Evolutionary conservation across 352 stramenopile genomes (phyloP), one percentile per base, ranked within the genome.

Genomic region (Aphanomyces astaci): DNA sequence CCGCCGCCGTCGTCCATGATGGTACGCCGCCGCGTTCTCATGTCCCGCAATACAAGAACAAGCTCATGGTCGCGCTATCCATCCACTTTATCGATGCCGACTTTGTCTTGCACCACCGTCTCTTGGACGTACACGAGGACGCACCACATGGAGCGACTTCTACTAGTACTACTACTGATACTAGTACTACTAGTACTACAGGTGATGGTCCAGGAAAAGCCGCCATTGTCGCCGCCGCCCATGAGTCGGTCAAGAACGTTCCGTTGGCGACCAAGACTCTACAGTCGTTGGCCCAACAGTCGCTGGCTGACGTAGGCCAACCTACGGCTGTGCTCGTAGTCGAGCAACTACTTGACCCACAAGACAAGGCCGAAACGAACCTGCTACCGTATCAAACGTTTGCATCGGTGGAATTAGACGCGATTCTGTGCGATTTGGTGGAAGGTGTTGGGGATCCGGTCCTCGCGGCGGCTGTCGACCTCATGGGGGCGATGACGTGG

Each of bases 11-110:
- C 48, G 13, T 66, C 43, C 22, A 24, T 17, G 19, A 28, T 9
- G 17, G 31, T 60, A n/a, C n/a, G n/a, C n/a, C n/a, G n/a, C n/a
- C n/a, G n/a, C n/a, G n/a, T n/a, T n/a, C 46, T 22, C 9, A 4
- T 54, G 46, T 27, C 19, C 1, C 2, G 15, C 46, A 4, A 4
- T 1, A 13, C 43, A 4, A 5, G 1, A 4, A 19, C 25, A 19
- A 31, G 11, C 19, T 22, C 5, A 5, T 51, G 3, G 13, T 68
- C 7, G 24, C 49, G 0, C 15, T 68, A 10, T 19, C 28, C n/a
- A 45, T 62, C 3, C 62, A 68, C n/a, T 68, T 52, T 25, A 59
- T 68, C 24, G 62, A 68, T 24, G 46, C 43, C 11, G 62, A 68
- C 27, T 68, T 68, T 46, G 48, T 15, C 2, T n/a, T 68, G 0